phyloP scores from a whole-genome alignment of 768 basidiomycete species.

The Auricularia auricula-judae region DNA sequence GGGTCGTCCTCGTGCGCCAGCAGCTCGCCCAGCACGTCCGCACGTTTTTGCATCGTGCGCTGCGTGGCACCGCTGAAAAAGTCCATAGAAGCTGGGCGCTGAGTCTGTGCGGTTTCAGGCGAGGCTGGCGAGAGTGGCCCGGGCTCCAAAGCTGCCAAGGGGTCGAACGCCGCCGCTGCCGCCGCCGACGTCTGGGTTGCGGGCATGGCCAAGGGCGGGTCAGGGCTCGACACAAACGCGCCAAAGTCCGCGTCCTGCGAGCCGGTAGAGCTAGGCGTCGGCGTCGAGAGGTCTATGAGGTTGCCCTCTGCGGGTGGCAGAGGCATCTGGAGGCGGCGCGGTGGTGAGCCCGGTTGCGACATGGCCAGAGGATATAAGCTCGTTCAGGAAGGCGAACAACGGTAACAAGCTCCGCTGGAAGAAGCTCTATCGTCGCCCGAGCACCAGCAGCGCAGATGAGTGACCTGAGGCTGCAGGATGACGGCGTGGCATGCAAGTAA shows the following conservation, averaged over 20 bases:
- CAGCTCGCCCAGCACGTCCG: slow-evolving; percentile 51
- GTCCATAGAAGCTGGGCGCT: slow-evolving; percentile 16
- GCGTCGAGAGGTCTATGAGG: background rate
- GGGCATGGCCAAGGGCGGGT: slow-evolving; percentile 10
- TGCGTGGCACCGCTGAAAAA: slow-evolving; percentile 48
- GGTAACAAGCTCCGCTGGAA: too few species aligned
- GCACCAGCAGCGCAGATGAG: too few species aligned
- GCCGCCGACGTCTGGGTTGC: too few species aligned
- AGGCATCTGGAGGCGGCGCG: too few species aligned
- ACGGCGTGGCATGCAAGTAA: too few species aligned
- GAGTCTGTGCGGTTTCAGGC: background rate
- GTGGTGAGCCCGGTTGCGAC: too few species aligned
- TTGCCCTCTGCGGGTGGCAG: background rate
- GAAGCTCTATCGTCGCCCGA: too few species aligned
- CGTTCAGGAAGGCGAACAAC: too few species aligned
- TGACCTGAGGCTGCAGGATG: too few species aligned
- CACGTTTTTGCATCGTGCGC: slow-evolving; percentile 40
- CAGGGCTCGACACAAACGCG: slow-evolving; percentile 39
- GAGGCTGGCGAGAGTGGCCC: background rate
- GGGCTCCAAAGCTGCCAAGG: background rate
- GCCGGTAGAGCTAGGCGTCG: background rate
- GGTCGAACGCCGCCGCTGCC: background rate
- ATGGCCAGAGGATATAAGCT: too few species aligned
- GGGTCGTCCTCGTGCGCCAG: slow-evolving; percentile 61
- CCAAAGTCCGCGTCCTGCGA: slow-evolving; percentile 41